Evolutionary conservation across 2,329 filamentous ascomycete genomes (phyloP).

Genomic region (Davidsoniella neocaledoniae): DNA sequence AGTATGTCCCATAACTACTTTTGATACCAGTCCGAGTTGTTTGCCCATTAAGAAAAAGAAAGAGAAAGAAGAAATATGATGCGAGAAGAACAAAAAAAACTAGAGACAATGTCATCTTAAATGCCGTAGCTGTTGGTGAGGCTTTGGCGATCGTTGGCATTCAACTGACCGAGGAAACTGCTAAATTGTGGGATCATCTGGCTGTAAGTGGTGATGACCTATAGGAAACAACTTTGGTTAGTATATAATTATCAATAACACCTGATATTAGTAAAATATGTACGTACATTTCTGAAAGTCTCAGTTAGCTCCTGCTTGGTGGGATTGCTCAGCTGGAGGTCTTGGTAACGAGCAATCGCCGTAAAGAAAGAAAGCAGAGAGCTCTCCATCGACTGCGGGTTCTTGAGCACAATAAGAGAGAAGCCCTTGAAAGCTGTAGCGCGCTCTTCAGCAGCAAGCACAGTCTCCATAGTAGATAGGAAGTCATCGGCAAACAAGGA

Average conservation of each 20-base stretch:
- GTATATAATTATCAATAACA: conserved; percentile 9
- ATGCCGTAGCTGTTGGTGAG: conserved; percentile 33
- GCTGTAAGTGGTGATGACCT: conserved; percentile 39
- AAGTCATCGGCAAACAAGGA: conserved; percentile 69
- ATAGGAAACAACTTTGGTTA: conserved; percentile 6
- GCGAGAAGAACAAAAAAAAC: background rate
- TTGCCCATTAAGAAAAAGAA: conserved; percentile 1
- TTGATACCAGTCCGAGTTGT: too few species aligned
- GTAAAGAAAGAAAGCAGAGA: conserved; percentile 68
- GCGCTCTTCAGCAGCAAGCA: conserved; percentile 85
- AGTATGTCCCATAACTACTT: background rate
- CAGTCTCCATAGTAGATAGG: conserved; percentile 62
- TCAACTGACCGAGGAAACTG: conserved; percentile 35
- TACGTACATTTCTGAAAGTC: conserved; percentile 61
- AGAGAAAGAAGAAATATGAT: conserved; percentile 1
- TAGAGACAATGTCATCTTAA: conserved; percentile 14
- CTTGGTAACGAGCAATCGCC: conserved; percentile 63
- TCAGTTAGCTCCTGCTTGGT: conserved; percentile 49
- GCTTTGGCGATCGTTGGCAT: conserved; percentile 31
- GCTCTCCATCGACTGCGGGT: conserved; percentile 83
- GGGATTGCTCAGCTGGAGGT: conserved; percentile 42
- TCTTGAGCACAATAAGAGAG: conserved; percentile 64
- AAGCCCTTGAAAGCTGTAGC: conserved; percentile 86
- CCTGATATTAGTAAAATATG: background rate
- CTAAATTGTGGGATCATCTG: conserved; percentile 43